Evolutionary conservation across 495 filamentous ascomycete genomes (phyloP).

Genomic region (Tirmania nivea): DNA sequence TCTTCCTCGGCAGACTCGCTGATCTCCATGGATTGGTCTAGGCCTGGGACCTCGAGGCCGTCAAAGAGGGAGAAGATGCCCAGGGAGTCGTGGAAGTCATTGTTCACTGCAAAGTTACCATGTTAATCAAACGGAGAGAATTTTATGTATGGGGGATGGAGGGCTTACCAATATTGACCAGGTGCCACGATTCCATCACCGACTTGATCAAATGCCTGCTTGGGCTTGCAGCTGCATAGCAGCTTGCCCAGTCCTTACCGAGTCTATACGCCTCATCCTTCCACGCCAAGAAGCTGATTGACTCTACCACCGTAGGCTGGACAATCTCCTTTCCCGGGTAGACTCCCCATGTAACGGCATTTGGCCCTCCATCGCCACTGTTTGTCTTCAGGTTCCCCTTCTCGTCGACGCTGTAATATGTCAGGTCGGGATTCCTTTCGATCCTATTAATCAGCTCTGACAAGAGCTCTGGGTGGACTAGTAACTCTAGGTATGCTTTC

Average conservation of each 20-base stretch:
- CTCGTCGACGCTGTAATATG: conserved; percentile 80
- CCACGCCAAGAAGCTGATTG: conserved; percentile 93
- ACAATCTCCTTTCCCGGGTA: conserved; percentile 98
- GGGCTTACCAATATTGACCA: conserved; percentile 78
- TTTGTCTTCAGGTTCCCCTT: conserved; percentile 68
- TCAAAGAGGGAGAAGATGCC: conserved; percentile 71
- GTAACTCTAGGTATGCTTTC: conserved; percentile 87
- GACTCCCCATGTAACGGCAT: conserved; percentile 96
- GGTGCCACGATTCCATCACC: conserved; percentile 74
- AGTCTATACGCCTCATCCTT: conserved; percentile 93
- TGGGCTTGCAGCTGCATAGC: conserved; percentile 55
- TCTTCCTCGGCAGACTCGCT: background rate
- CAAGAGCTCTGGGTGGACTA: conserved; percentile 60
- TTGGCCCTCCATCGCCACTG: conserved; percentile 54
- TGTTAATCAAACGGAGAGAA: background rate
- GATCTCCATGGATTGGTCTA: conserved; percentile 29
- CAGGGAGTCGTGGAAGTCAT: conserved; percentile 67
- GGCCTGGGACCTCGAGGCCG: conserved; percentile 44
- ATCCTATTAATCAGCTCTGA: conserved; percentile 61
- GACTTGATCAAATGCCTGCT: conserved; percentile 60
- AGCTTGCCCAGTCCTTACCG: conserved; percentile 83
- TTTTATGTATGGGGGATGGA: background rate
- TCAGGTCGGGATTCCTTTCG: conserved; percentile 54
- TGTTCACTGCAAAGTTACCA: conserved; percentile 51
- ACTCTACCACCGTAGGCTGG: conserved; percentile 97